phyloP scores from a whole-genome alignment of 2,329 filamentous ascomycete genomes.

The Colletotrichum karsti region DNA sequence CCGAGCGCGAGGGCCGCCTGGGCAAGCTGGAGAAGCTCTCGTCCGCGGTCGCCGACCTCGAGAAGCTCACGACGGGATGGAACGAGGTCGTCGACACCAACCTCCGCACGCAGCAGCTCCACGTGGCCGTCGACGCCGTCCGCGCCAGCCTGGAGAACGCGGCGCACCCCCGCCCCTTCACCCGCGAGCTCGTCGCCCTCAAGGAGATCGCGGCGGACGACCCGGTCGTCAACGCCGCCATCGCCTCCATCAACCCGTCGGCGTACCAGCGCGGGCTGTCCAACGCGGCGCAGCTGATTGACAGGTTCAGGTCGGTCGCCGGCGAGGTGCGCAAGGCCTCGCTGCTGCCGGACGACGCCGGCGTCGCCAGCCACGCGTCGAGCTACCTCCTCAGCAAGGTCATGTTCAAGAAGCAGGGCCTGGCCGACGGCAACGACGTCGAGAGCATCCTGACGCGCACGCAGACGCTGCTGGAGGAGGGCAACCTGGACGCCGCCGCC shows the following conservation, averaged over 20 bases:
- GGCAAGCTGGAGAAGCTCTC: slow-evolving; percentile 86
- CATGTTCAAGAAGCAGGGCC: slow-evolving; percentile 92
- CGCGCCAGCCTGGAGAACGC: slow-evolving; percentile 82
- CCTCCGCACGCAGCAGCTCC: slow-evolving; percentile 93
- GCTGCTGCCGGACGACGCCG: slow-evolving; percentile 90
- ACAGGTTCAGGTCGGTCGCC: slow-evolving; percentile 94
- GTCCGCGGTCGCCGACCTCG: slow-evolving; percentile 80
- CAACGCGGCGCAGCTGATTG: slow-evolving; percentile 84
- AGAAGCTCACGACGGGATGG: slow-evolving; percentile 88
- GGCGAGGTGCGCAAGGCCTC: slow-evolving; percentile 93
- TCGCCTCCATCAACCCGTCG: slow-evolving; percentile 92
- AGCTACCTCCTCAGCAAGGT: slow-evolving; percentile 91
- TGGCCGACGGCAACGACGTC: slow-evolving; percentile 86
- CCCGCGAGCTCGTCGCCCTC: slow-evolving; percentile 90
- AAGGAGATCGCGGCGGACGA: slow-evolving; percentile 91
- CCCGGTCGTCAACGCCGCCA: slow-evolving; percentile 88
- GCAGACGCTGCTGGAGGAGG: slow-evolving; percentile 91
- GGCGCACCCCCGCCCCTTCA: slow-evolving; percentile 81
- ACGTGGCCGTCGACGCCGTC: slow-evolving; percentile 94
- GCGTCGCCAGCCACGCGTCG: slow-evolving; percentile 92
- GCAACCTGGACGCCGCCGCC: slow-evolving; percentile 88
- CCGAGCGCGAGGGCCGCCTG: slow-evolving; percentile 86
- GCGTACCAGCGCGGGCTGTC: slow-evolving; percentile 94
- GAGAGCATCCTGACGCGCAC: slow-evolving; percentile 92
- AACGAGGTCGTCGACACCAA: slow-evolving; percentile 90